phyloP scores from a whole-genome alignment of 2,329 filamentous ascomycete genomes.

The Phaeosphaeria sp. region DNA sequence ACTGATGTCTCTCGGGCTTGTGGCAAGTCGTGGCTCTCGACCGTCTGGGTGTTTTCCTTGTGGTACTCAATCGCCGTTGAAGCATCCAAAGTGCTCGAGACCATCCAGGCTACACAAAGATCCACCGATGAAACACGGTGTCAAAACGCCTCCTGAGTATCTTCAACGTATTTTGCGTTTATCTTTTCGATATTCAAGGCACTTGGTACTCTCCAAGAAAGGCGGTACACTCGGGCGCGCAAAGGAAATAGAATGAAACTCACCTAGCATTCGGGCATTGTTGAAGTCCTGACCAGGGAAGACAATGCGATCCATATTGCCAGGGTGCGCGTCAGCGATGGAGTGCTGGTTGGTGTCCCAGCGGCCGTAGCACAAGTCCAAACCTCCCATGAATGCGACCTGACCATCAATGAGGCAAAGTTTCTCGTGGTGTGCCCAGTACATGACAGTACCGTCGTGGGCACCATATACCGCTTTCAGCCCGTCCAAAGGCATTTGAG shows the following conservation, averaged over 20 bases:
- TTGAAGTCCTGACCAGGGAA: constrained; percentile 95
- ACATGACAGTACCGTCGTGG: constrained; percentile 80
- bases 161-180: not conserved
- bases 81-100: not conserved
- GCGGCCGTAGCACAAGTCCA: constrained; percentile 85
- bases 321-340: constrained; percentile 83
- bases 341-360: constrained; percentile 89
- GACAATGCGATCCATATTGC: constrained; percentile 75
- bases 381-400: constrained; percentile 86
- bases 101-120: not conserved
- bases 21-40: not conserved
- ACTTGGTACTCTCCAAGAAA: not conserved
- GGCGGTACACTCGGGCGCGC: too few species aligned
- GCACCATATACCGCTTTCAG: constrained; percentile 83
- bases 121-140: not conserved
- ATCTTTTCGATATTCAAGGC: not conserved
- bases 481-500: constrained; percentile 74
- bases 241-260: constrained; percentile 11
- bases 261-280: constrained; percentile 81
- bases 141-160: not conserved
- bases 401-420: constrained; percentile 81
- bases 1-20: not conserved
- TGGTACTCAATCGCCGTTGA: not conserved
- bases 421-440: constrained; percentile 95
- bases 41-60: not conserved